Conservation (phyloP, 352 stramenopile species). For the Phytopythium mirpurense region DNA sequence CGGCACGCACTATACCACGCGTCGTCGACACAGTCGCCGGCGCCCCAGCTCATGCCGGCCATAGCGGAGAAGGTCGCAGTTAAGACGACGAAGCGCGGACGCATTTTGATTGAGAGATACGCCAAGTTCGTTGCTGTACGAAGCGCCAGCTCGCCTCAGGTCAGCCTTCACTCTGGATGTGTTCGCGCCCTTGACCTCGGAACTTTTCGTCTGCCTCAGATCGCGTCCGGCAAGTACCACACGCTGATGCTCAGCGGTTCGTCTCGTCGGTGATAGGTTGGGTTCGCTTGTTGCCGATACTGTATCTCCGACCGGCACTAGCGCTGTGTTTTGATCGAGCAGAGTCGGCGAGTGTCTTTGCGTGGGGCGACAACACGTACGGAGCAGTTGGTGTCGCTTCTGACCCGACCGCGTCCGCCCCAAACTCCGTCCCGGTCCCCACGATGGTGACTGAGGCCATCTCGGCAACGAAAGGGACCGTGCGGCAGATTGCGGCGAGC, state of each 20-base stretch:
- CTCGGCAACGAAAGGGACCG: conserved; percentile 14
- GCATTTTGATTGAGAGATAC: conserved; percentile 44
- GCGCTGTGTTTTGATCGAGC: background rate
- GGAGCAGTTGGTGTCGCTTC: conserved; percentile 31
- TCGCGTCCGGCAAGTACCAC: conserved; percentile 72
- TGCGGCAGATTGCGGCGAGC: conserved; percentile 54
- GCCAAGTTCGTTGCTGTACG: conserved; percentile 61
- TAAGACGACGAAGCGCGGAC: conserved; percentile 29
- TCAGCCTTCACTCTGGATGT: background rate
- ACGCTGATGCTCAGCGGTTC: conserved; percentile 65
- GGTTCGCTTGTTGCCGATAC: background rate
- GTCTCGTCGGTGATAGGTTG: background rate
- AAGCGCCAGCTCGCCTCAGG: background rate
- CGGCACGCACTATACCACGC: conserved; percentile 33
- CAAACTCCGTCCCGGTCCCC: conserved; percentile 9
- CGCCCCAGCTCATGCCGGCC: conserved; percentile 29
- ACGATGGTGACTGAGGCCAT: conserved; percentile 25
- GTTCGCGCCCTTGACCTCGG: background rate
- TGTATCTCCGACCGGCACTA: background rate
- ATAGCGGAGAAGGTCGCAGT: conserved; percentile 48
- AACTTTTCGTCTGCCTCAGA: conserved; percentile 14
- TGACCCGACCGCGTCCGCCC: background rate
- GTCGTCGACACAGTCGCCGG: conserved; percentile 1
- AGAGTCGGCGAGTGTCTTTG: conserved; percentile 70
- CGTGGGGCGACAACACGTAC: conserved; percentile 64